Evolutionary conservation across 2,329 filamentous ascomycete genomes (phyloP).

Genomic region (Aspergillus caelatus): DNA sequence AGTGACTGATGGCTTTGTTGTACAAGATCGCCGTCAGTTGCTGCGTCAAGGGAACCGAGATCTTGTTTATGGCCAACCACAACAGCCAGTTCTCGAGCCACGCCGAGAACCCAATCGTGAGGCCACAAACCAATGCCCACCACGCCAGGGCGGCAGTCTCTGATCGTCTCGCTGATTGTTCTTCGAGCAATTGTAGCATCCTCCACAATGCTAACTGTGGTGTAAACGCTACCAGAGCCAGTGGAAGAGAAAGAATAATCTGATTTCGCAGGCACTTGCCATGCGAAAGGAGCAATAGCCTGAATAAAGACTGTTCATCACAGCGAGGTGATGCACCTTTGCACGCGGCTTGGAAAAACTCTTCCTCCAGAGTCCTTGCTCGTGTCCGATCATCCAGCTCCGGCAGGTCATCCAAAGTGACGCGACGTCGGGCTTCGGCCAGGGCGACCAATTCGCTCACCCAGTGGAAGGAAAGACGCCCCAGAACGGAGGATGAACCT

Average conservation of each 20-base stretch:
- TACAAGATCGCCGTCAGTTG: neutral
- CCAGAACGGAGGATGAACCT: neutral
- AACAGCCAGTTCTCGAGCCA: conserved; percentile 11
- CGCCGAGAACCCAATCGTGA: conserved; percentile 1
- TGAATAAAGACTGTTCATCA: neutral
- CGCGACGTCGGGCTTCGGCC: neutral
- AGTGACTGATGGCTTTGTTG: neutral
- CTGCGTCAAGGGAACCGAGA: conserved; percentile 3
- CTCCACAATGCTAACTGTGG: conserved; percentile 4
- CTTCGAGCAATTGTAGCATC: neutral
- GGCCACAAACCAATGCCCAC: conserved; percentile 3
- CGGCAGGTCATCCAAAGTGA: neutral
- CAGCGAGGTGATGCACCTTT: neutral
- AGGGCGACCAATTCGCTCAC: neutral
- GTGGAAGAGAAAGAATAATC: neutral
- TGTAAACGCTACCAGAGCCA: neutral
- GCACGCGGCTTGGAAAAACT: neutral
- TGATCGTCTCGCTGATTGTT: neutral
- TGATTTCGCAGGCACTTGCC: neutral
- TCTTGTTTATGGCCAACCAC: conserved; percentile 7
- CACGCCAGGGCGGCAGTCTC: neutral
- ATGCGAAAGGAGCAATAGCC: neutral
- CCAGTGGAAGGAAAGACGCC: conserved; percentile 3
- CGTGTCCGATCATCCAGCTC: conserved; percentile 1
- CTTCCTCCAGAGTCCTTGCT: neutral